Conservation (phyloP, 805 yeast genomes). For the Zygosaccharomyces pseudorouxii region DNA sequence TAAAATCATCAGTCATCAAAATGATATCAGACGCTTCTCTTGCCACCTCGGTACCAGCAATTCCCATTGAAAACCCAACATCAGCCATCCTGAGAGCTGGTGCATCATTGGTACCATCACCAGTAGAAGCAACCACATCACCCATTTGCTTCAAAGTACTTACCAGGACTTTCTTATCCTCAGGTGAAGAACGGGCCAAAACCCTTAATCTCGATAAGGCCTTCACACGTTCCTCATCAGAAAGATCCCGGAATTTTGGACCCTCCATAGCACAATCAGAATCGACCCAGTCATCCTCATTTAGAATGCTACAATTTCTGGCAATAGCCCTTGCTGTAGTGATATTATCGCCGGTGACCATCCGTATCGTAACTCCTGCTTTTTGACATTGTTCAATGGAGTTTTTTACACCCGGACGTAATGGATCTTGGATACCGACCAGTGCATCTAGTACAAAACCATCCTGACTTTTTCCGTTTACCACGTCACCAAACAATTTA, state of each 20-base stretch:
- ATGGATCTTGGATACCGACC: conserved; percentile 93
- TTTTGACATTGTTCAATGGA: conserved; percentile 80
- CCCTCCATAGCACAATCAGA: conserved; percentile 83
- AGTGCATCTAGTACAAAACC: conserved; percentile 61
- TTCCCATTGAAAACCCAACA: conserved; percentile 98
- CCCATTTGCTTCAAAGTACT: conserved; percentile 72
- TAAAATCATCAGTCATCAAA: conserved; percentile 89
- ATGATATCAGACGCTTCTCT: conserved; percentile 94
- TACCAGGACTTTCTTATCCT: conserved; percentile 85
- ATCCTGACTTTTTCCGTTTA: conserved; percentile 17
- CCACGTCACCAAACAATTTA: conserved; percentile 37
- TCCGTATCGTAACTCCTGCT: conserved; percentile 93
- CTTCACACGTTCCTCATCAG: conserved; percentile 48
- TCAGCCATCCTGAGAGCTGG: conserved; percentile 96
- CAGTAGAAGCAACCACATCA: conserved; percentile 97
- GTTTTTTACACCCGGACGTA: conserved; percentile 82
- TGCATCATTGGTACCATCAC: conserved; percentile 99
- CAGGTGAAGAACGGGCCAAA: conserved; percentile 92
- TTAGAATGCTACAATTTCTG: conserved; percentile 68
- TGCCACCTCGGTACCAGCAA: conserved; percentile 97
- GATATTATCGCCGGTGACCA: conserved; percentile 97
- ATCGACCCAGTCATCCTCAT: conserved; percentile 45
- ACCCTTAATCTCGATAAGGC: conserved; percentile 76
- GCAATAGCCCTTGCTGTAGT: conserved; percentile 92
- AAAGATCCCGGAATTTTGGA: conserved; percentile 72